These are phyloP conservation scores for Microbotryum lychnidis-dioicae DNA, from an alignment of 1,284 basidiomycete species.

Conservation along the genomic window DNA sequence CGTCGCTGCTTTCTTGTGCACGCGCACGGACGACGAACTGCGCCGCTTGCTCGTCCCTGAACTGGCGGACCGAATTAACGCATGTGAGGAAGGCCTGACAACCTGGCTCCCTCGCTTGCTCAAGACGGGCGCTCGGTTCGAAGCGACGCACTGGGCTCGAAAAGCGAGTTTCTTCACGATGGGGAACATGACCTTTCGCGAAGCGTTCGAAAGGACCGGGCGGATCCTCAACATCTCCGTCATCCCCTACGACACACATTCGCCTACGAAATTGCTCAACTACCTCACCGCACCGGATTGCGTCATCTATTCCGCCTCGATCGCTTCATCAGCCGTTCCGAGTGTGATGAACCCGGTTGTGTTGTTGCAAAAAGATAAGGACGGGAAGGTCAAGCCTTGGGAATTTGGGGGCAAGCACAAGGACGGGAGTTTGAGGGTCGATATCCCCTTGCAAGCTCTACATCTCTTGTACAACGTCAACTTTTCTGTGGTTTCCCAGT, in stretches of 20 bases:
- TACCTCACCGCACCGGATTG: conserved; percentile 90
- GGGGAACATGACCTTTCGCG: conserved; percentile 90
- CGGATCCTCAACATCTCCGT: conserved; percentile 77
- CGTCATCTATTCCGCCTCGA: conserved; percentile 52
- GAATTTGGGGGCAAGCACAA: conserved; percentile 38
- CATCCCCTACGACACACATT: conserved; percentile 36
- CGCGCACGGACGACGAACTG: conserved; percentile 82
- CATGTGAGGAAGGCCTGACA: conserved; percentile 64
- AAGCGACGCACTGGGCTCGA: conserved; percentile 79
- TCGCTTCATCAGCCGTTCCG: conserved; percentile 76
- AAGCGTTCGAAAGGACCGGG: conserved; percentile 89
- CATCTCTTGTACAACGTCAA: conserved; percentile 58
- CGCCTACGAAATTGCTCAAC: conserved; percentile 86
- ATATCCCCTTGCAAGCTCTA: conserved; percentile 72
- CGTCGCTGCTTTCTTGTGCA: conserved; percentile 62
- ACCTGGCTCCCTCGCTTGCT: conserved; percentile 75
- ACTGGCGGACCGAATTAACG: conserved; percentile 78
- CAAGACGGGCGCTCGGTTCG: conserved; percentile 87
- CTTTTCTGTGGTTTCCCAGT: conserved; percentile 88
- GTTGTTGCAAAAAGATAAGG: conserved; percentile 65
- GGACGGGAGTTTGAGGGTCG: conserved; percentile 81
- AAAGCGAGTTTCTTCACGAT: conserved; percentile 90
- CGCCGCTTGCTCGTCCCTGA: conserved; percentile 66
- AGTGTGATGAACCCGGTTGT: conserved; percentile 61
- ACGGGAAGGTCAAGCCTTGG: conserved; percentile 67